Evolutionary conservation across 148 eudicot genomes (phyloP).

Genomic region (Salicornia ramosissima): DNA sequence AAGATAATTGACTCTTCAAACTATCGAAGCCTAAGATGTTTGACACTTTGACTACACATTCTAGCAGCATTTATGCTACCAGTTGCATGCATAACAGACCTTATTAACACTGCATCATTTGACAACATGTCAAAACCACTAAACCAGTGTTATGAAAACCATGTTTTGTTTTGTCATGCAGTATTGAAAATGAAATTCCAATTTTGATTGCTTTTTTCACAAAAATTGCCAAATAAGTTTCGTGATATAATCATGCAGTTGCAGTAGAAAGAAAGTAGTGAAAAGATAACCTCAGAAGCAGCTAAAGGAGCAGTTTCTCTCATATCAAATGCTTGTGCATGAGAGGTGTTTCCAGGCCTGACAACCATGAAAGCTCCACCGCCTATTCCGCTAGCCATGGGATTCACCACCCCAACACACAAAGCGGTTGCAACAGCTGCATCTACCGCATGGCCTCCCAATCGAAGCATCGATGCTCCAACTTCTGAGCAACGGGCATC

Average conservation of each 20-base stretch:
- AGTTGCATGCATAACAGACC: background rate
- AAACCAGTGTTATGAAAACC: background rate
- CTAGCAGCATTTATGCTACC: background rate
- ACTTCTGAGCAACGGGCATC: constrained; percentile 86
- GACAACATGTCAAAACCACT: no score
- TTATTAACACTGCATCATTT: background rate
- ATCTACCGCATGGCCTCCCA: constrained; percentile 90
- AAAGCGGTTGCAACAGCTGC: constrained; percentile 90
- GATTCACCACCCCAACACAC: constrained; percentile 79
- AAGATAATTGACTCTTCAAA: no score
- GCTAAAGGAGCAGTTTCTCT: constrained; percentile 90
- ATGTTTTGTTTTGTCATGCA: background rate
- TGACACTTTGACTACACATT: background rate
- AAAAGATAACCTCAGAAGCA: constrained; percentile 64
- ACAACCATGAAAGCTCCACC: constrained; percentile 98
- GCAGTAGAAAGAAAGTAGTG: background rate
- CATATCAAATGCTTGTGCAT: constrained; percentile 63
- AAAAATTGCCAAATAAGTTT: background rate
- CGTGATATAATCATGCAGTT: background rate
- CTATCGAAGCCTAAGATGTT: no score
- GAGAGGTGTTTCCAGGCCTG: constrained; percentile 45
- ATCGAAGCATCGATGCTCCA: constrained; percentile 57
- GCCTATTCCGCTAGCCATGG: constrained; percentile 86
- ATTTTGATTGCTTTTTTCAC: background rate
- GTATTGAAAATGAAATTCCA: background rate